phyloP scores from a whole-genome alignment of 129 eudicot genomes.

The Flaveria sonorensis region DNA sequence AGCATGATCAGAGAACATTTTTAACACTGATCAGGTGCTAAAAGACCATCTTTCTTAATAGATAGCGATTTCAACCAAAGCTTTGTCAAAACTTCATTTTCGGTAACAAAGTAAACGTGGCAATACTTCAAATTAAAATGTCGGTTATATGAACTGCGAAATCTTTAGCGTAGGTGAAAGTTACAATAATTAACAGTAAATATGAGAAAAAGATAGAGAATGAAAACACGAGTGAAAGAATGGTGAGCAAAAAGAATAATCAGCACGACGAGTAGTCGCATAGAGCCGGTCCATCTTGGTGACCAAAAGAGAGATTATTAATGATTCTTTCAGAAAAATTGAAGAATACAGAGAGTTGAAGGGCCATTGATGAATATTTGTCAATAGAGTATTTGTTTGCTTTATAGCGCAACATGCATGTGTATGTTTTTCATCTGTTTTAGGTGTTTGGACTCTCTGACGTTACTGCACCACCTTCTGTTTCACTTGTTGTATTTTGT shows the following conservation, averaged over 20 bases:
- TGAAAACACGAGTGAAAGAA: constrained; percentile 14
- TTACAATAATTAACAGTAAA: constrained; percentile 33
- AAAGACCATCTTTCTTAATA: no score
- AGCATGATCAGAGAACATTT: no score
- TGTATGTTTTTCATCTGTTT: constrained; percentile 27
- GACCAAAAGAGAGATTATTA: constrained; percentile 33
- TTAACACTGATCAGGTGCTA: no score
- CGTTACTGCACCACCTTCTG: constrained; percentile 53
- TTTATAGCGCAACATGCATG: constrained; percentile 26
- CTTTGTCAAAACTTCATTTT: no score
- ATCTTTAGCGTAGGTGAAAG: background rate
- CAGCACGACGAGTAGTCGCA: constrained; percentile 31
- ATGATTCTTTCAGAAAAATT: constrained; percentile 44
- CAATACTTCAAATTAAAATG: background rate
- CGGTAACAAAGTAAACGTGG: background rate
- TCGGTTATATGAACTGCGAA: background rate
- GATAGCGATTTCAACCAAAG: no score
- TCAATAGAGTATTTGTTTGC: constrained; percentile 41
- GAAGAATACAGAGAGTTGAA: constrained; percentile 44
- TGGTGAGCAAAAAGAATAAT: constrained; percentile 37
- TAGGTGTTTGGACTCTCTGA: constrained; percentile 63
- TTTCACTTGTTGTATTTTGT: constrained; percentile 52
- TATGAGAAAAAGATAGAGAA: background rate
- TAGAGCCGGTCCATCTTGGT: constrained; percentile 26
- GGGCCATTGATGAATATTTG: constrained; percentile 42